Conservation (phyloP, 75 land plant genomes). For the Pinus albicaulis region DNA sequence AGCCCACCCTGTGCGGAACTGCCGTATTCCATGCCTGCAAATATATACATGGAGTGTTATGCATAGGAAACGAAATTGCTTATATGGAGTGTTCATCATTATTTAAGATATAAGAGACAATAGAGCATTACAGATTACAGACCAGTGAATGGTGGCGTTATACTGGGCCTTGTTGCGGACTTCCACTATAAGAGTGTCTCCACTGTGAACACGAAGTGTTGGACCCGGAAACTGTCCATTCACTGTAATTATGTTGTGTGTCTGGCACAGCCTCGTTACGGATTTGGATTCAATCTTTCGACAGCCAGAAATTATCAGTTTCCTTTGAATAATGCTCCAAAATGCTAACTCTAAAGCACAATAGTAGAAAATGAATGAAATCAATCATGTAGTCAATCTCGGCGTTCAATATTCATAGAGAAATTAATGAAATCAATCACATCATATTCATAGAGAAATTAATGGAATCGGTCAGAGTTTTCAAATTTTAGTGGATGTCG, state of each 20-base stretch:
- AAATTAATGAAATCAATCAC: no score
- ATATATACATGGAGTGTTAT: no score
- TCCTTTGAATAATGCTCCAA: no score
- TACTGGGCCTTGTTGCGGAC: constrained; percentile 18
- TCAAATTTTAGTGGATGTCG: no score
- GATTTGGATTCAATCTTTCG: neutral
- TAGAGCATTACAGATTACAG: neutral
- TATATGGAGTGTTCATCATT: no score
- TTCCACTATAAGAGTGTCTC: constrained; percentile 18
- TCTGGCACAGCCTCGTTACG: neutral
- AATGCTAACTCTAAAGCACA: no score
- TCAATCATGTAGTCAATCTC: neutral
- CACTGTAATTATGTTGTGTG: constrained; percentile 6
- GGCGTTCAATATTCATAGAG: neutral
- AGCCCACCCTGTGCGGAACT: neutral
- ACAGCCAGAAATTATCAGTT: neutral
- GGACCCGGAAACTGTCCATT: constrained; percentile 18
- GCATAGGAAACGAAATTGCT: no score
- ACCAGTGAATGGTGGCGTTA: constrained; percentile 22
- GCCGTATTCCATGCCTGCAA: neutral
- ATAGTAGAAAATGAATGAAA: neutral
- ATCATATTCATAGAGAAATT: no score
- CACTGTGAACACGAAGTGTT: constrained; percentile 3
- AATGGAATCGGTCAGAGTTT: no score
- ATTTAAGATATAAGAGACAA: no score